Conservation (phyloP, 2,329 filamentous ascomycete genomes). For the Tolypocladium ovalisporum region DNA sequence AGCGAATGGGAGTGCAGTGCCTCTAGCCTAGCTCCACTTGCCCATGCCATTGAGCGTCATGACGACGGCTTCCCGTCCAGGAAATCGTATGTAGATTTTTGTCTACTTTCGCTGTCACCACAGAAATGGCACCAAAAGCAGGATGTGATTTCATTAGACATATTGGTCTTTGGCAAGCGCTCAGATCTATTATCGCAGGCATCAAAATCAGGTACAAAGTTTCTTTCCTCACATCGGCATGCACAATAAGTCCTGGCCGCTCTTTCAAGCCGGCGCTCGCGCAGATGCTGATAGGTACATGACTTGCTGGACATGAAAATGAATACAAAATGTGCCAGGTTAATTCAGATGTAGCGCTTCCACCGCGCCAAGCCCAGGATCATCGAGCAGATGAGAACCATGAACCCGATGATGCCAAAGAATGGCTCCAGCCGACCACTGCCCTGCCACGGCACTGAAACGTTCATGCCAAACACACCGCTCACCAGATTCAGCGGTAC, state of each 20-base stretch:
- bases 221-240: neutral
- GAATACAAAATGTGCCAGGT: neutral
- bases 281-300: neutral
- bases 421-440: conserved; percentile 43
- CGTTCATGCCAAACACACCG: conserved; percentile 82
- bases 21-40: neutral
- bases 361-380: conserved; percentile 35
- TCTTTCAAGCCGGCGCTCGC: neutral
- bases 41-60: neutral
- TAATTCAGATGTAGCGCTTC: conserved; percentile 32
- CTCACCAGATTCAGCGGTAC: conserved; percentile 91
- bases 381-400: conserved; percentile 40
- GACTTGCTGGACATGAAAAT: neutral
- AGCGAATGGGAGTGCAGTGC: neutral
- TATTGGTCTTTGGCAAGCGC: neutral
- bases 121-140: neutral
- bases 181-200: neutral
- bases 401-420: conserved; percentile 36
- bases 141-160: neutral
- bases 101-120: neutral
- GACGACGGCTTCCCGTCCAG: neutral
- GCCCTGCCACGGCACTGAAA: conserved; percentile 54
- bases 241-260: neutral
- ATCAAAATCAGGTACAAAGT: neutral
- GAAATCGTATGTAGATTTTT: no score